These are phyloP conservation scores for Lyophyllum shimeji DNA, from an alignment of 768 basidiomycete species.

Conservation along the genomic window DNA sequence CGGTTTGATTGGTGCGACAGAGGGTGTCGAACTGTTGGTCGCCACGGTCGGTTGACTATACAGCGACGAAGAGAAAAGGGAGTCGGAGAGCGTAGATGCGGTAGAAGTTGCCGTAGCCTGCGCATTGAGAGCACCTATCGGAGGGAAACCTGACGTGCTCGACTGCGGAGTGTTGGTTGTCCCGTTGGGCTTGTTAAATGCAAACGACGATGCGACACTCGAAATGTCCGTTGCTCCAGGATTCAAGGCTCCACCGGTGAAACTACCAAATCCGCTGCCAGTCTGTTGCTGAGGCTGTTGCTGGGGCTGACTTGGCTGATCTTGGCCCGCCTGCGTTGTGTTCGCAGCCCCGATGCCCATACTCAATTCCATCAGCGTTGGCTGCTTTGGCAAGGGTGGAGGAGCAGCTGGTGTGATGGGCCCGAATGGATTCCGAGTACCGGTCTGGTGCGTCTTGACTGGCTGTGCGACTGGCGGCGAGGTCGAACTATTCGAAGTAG, in stretches of 20 bases:
- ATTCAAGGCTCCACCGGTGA: conserved; percentile 36
- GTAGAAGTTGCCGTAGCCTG: conserved; percentile 38
- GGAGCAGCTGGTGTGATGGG: conserved; percentile 56
- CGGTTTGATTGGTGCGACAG: conserved; percentile 33
- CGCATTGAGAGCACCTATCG: conserved; percentile 21
- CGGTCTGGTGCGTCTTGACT: conserved; percentile 87
- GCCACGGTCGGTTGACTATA: conserved; percentile 54
- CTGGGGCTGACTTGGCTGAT: conserved; percentile 27
- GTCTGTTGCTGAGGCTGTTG: conserved; percentile 19
- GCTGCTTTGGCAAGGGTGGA: conserved; percentile 70
- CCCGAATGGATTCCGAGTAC: conserved; percentile 95
- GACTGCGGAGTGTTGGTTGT: conserved; percentile 8
- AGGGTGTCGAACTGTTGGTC: conserved; percentile 23
- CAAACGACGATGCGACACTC: conserved; percentile 73
- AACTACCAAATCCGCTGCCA: conserved; percentile 33
- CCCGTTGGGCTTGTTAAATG: conserved; percentile 39
- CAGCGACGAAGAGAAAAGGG: conserved; percentile 45
- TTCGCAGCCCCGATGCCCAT: conserved; percentile 38
- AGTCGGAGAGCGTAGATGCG: conserved; percentile 46
- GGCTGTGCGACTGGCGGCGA: conserved; percentile 55
- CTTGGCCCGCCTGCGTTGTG: conserved; percentile 12
- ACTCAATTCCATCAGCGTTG: conserved; percentile 80
- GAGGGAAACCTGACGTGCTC: conserved; percentile 15
- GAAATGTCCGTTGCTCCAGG: conserved; percentile 58
- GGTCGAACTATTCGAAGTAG: conserved; percentile 23